phyloP scores from a whole-genome alignment of 2,329 filamentous ascomycete genomes.

The Hirsutella minnesotensis region DNA sequence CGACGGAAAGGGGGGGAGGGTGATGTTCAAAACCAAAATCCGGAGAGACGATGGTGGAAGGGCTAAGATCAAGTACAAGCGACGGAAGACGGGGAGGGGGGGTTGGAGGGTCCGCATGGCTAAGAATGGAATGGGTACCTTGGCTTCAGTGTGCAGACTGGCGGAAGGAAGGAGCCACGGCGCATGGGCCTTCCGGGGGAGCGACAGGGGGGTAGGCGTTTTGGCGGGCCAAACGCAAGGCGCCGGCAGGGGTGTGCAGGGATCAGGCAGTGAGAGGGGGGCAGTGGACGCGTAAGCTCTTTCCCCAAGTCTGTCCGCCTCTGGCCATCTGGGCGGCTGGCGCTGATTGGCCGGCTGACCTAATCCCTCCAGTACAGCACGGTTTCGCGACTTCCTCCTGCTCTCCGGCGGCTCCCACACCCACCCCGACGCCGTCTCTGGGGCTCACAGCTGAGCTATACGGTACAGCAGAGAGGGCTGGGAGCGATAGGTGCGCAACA shows the following conservation, averaged over 20 bases:
- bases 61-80: not conserved
- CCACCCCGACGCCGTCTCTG: no score
- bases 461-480: no score
- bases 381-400: no score
- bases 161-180: not conserved
- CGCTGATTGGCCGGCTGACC: not conserved
- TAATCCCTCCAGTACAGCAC: not conserved
- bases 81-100: no score
- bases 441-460: no score
- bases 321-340: not conserved
- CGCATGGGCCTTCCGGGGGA: not conserved
- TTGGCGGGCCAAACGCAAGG: not conserved
- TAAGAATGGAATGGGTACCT: not conserved
- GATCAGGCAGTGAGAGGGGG: slow-evolving; percentile 3
- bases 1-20: not conserved
- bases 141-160: not conserved
- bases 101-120: not conserved
- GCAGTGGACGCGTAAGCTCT: slow-evolving; percentile 19
- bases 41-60: not conserved
- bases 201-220: slow-evolving; percentile 1
- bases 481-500: no score
- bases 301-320: not conserved
- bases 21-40: not conserved
- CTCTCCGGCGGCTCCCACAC: no score
- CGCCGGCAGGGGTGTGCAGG: not conserved